Evolutionary conservation across 2,329 filamentous ascomycete genomes (phyloP).

Genomic region (Aspergillus brunneoviolaceus): DNA sequence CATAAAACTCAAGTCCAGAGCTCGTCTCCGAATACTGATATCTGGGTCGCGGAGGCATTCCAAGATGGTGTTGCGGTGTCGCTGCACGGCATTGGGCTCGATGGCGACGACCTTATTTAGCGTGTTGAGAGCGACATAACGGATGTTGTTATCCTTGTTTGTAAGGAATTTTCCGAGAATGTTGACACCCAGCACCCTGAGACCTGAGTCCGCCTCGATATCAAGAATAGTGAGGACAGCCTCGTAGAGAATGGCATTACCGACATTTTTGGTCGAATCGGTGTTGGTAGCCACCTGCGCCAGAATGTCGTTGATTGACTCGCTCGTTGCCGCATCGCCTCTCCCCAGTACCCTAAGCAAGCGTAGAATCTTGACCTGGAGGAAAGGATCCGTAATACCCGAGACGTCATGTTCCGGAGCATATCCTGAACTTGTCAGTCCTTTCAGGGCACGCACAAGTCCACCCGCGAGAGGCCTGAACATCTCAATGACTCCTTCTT

Average conservation of each 20-base stretch:
- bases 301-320: slow-evolving; percentile 97
- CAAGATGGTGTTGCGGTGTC: slow-evolving; percentile 94
- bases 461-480: slow-evolving; percentile 83
- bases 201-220: slow-evolving; percentile 93
- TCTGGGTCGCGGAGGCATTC: slow-evolving; percentile 96
- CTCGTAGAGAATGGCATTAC: slow-evolving; percentile 97
- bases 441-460: slow-evolving; percentile 87
- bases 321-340: slow-evolving; percentile 82
- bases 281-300: slow-evolving; percentile 98
- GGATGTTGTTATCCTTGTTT: slow-evolving; percentile 99
- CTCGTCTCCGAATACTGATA: slow-evolving; percentile 92
- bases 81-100: slow-evolving; percentile 94
- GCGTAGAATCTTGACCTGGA: slow-evolving; percentile 93
- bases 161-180: slow-evolving; percentile 97
- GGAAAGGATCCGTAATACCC: slow-evolving; percentile 94
- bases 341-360: slow-evolving; percentile 82
- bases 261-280: slow-evolving; percentile 96
- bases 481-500: slow-evolving; percentile 84
- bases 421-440: slow-evolving; percentile 90
- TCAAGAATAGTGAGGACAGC: slow-evolving; percentile 95
- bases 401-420: slow-evolving; percentile 97
- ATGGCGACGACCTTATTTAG: slow-evolving; percentile 97
- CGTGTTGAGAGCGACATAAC: slow-evolving; percentile 96
- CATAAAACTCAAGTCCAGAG: slow-evolving; percentile 96
- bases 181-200: slow-evolving; percentile 93